Conservation (phyloP, 2,329 filamentous ascomycete genomes). For the Aotearoamyces nothofagi region DNA sequence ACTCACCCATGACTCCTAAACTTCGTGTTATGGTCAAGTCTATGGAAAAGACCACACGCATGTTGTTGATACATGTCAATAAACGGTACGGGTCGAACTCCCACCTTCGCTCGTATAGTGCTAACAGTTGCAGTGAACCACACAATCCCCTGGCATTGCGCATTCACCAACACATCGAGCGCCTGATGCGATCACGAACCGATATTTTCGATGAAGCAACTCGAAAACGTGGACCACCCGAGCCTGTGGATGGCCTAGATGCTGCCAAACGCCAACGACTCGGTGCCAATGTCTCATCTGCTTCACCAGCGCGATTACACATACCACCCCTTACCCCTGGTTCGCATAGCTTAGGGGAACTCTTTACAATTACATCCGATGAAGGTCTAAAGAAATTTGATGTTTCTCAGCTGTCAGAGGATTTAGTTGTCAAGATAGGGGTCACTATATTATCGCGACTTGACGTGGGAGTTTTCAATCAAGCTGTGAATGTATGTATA, state of each 20-base stretch:
- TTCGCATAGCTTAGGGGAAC: slow-evolving; percentile 62
- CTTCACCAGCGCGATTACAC: slow-evolving; percentile 25
- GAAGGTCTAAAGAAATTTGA: slow-evolving; percentile 65
- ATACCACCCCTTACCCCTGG: slow-evolving; percentile 62
- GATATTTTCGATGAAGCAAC: slow-evolving; percentile 68
- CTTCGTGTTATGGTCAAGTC: slow-evolving; percentile 75
- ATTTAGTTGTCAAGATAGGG: slow-evolving; percentile 68
- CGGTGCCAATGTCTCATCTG: slow-evolving; percentile 29
- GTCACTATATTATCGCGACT: slow-evolving; percentile 62
- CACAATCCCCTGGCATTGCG: slow-evolving; percentile 59
- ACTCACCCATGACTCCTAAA: slow-evolving; percentile 61
- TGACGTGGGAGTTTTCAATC: slow-evolving; percentile 51
- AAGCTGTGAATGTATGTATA: slow-evolving; percentile 53
- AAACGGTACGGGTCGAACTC: slow-evolving; percentile 44
- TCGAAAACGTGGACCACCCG: slow-evolving; percentile 60
- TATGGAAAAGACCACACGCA: slow-evolving; percentile 84
- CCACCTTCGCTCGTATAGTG: neutral
- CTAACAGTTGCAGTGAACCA: slow-evolving; percentile 44
- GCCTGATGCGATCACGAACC: slow-evolving; percentile 60
- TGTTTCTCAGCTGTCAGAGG: slow-evolving; percentile 60
- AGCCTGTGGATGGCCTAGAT: slow-evolving; percentile 59
- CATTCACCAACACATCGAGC: slow-evolving; percentile 79
- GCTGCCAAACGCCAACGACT: slow-evolving; percentile 68
- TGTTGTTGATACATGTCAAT: slow-evolving; percentile 67
- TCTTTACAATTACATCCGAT: slow-evolving; percentile 76